These are phyloP conservation scores for Colletotrichum lini DNA, from an alignment of 2,329 filamentous ascomycete species.

Conservation along the genomic window DNA sequence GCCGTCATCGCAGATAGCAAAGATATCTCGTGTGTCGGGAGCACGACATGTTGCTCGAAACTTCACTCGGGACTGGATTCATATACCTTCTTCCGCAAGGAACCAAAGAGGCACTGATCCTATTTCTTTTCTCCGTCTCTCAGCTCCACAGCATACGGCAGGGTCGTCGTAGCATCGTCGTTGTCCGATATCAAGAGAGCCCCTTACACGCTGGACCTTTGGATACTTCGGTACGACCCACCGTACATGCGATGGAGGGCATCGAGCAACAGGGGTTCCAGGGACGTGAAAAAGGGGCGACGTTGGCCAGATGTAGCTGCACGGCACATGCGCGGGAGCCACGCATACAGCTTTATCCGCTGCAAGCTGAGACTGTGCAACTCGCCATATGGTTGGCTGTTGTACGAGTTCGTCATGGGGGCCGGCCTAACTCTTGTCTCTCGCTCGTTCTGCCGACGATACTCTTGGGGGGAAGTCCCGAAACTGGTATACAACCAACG, in stretches of 20 bases:
- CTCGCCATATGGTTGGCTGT: constrained; percentile 23
- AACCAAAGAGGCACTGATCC: neutral
- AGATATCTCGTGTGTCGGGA: constrained; percentile 7
- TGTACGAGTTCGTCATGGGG: constrained; percentile 21
- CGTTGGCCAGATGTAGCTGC: constrained; percentile 19
- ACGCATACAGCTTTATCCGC: neutral
- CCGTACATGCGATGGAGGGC: neutral
- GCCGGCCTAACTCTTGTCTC: neutral
- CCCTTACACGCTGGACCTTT: constrained; percentile 3
- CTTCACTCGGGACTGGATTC: constrained; percentile 10
- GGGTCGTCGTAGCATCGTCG: neutral
- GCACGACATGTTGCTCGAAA: constrained; percentile 14
- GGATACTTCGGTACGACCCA: constrained; percentile 13
- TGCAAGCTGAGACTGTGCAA: constrained; percentile 11
- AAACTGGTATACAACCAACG: neutral
- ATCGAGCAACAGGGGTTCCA: too few relatives aligned
- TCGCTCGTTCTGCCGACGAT: neutral
- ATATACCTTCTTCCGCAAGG: constrained; percentile 8
- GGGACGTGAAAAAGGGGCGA: too few relatives aligned
- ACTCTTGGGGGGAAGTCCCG: neutral
- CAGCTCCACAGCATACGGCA: neutral
- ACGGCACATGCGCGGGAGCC: constrained; percentile 25
- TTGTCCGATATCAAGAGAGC: neutral
- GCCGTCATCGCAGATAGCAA: constrained; percentile 12
- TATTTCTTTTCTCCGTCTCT: neutral